Evolutionary conservation across 2,329 filamentous ascomycete genomes (phyloP).

Genomic region (Pseudocercospora ulei): DNA sequence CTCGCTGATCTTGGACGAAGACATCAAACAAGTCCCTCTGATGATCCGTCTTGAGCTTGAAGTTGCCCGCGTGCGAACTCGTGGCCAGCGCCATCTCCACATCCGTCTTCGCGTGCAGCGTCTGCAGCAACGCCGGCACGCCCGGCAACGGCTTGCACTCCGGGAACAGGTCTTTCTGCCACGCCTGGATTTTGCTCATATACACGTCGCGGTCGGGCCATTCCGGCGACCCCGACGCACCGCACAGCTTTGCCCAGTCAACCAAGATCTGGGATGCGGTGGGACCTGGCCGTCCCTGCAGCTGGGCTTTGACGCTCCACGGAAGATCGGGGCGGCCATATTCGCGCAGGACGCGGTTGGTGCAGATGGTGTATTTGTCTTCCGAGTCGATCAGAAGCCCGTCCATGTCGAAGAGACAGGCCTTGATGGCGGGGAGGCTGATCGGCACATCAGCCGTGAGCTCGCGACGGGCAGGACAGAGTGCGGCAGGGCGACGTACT

Average conservation of each 20-base stretch:
- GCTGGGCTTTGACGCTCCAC: constrained; percentile 85
- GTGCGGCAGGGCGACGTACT: constrained; percentile 9
- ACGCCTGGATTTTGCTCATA: constrained; percentile 46
- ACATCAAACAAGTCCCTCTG: constrained; percentile 43
- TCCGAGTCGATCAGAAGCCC: constrained; percentile 90
- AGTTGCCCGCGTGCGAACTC: constrained; percentile 62
- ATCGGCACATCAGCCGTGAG: constrained; percentile 22
- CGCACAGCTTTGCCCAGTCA: constrained; percentile 80
- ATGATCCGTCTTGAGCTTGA: constrained; percentile 61
- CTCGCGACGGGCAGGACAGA: neutral
- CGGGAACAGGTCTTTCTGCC: constrained; percentile 66
- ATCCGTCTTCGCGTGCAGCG: constrained; percentile 38
- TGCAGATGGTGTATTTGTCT: constrained; percentile 74
- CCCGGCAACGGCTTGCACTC: constrained; percentile 68
- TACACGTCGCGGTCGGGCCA: constrained; percentile 64
- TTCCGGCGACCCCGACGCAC: too few relatives aligned
- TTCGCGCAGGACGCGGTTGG: constrained; percentile 69
- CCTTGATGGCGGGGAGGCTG: constrained; percentile 63
- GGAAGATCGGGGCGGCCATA: constrained; percentile 68
- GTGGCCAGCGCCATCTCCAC: constrained; percentile 82
- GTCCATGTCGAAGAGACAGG: constrained; percentile 98
- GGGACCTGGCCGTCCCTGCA: constrained; percentile 58
- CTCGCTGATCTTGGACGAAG: constrained; percentile 60
- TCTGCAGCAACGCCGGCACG: constrained; percentile 56
- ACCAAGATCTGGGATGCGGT: constrained; percentile 56